Evolutionary conservation across 148 eudicot species (phyloP), one percentile per base, ranked within the genome.

Genomic region (Diospyros lotus): DNA sequence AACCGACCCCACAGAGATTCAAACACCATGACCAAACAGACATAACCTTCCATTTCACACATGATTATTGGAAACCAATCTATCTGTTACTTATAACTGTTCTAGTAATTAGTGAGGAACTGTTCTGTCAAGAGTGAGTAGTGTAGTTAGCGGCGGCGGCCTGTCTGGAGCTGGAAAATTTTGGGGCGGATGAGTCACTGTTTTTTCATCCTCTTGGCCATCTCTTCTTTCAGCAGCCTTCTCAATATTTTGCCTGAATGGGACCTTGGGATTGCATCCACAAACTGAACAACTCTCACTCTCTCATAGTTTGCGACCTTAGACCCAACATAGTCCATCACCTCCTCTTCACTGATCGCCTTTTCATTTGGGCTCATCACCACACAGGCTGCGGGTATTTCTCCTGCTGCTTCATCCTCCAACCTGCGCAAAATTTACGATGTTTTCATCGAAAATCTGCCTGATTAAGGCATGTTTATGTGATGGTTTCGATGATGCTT

Each of bases 371-470:
- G 43, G 80, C 76, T 87, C 80, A 87, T 82, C 76, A 96, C 99
- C 41, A 96, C 98, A 79, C 97, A 89, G 1, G 93, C 99, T 0
- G 86, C 99, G 58, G 98, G 99, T 62, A 96, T 84, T 69, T 96
- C 99, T 71, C 99, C 99, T 3, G 99, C 99, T 58, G 91, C 97
- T 84, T 89, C 89, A 70, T 96, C 97, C 0, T 94, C 89, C 52
- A 93, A 14, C 67, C 98, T 93, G 82, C 79, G 82, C 79, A 69
- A 28, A 46, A 38, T 17, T 62, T 28, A 66, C 40, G 15, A 48
- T 15, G 48, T 68, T 51, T 17, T 48, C 8, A 48, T 48, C 8
- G 52, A 48, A 48, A 48, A 4, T 48, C 28, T 0, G 0, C 28
- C 28, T 28, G 28, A 28, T 48, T 48, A 48, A 48, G 52, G 52